These are phyloP conservation scores for Plasmodium malariae DNA, from an alignment of 169 alveolate species.

Conservation along the genomic window DNA sequence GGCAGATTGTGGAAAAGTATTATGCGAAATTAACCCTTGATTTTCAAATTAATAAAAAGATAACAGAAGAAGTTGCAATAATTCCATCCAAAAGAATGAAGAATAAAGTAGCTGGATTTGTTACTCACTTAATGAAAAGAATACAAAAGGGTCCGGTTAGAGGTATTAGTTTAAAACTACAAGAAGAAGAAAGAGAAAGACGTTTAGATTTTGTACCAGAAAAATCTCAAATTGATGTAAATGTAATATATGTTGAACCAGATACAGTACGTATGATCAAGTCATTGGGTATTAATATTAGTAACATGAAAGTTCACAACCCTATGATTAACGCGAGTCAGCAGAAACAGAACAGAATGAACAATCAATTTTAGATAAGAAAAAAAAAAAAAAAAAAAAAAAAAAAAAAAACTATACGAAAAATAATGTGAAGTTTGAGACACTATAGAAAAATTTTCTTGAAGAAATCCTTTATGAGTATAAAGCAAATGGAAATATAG, in stretches of 20 bases:
- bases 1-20: slow-evolving; percentile 98
- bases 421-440: too few species aligned
- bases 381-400: neutral
- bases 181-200: slow-evolving; percentile 99
- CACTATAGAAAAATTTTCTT: too few species aligned
- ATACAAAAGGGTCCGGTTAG: slow-evolving; percentile 99
- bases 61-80: slow-evolving; percentile 98
- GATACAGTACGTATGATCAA: slow-evolving; percentile 92
- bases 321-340: slow-evolving; percentile 69
- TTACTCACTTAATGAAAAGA: slow-evolving; percentile 95
- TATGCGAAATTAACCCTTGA: slow-evolving; percentile 96
- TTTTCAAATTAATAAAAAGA: slow-evolving; percentile 99
- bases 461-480: too few species aligned
- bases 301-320: slow-evolving; percentile 84
- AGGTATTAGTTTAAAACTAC: slow-evolving; percentile 99
- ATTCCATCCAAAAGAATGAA: slow-evolving; percentile 98
- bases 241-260: slow-evolving; percentile 90
- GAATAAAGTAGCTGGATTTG: slow-evolving; percentile 98
- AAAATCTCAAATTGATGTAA: slow-evolving; percentile 93
- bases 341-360: slow-evolving; percentile 74
- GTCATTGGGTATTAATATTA: slow-evolving; percentile 86
- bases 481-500: too few species aligned
- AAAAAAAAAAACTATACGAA: too few species aligned
- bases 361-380: slow-evolving; percentile 25
- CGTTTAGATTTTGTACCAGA: slow-evolving; percentile 98